Base-by-base conservation (phyloP, 768 basidiomycete species). In the Roridomyces roridus region DNA sequence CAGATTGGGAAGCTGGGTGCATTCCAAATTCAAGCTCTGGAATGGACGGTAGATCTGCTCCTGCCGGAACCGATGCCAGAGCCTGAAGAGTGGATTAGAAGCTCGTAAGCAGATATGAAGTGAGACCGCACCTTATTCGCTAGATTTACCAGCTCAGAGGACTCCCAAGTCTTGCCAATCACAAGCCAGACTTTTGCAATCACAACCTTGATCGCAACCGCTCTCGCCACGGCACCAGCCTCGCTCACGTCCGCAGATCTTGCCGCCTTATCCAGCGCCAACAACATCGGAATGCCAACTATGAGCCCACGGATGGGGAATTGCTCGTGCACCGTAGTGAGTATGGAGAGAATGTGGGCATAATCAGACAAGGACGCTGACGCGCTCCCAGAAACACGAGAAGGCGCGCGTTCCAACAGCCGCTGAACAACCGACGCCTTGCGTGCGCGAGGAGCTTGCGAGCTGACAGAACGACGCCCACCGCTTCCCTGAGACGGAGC, bases 261-360 rank as follows among this genome's bases (percentile, higher is more conserved):
- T 4, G 82, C 74, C 10, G 83, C 83, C 7, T 65, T 70, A 51
- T 91, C 84, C 46, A 96, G 70, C 2, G 91, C 86, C n/a, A 92
- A 68, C 24, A 97, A 71, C 92, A 97, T 94, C 5, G 95, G 94
- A 29, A 92, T 73, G 20, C 93, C 91, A 2, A 86, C 85, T 17
- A 94, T 72, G 36, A 96, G 64, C 3, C 86, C 89, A 37, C 88
- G 84, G 24, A 88, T 73, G 1, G 95, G 94, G n/a, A 92, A 70
- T 46, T 87, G 80, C 59, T 87, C 78, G 46, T 93, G 88, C 24
- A 92, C 77, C 4, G 83, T 80, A 6, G 76, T 79, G 34, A 96
- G 79, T 26, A 94, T 80, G 40, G 83, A 79, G 37, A 89, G 74
- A 28, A 94, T 82, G 65, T 86, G 84, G 9, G 84, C 78, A 67